Evolutionary conservation across 345 rosid species (phyloP).

Genomic region (Schrenkiella parvula): DNA sequence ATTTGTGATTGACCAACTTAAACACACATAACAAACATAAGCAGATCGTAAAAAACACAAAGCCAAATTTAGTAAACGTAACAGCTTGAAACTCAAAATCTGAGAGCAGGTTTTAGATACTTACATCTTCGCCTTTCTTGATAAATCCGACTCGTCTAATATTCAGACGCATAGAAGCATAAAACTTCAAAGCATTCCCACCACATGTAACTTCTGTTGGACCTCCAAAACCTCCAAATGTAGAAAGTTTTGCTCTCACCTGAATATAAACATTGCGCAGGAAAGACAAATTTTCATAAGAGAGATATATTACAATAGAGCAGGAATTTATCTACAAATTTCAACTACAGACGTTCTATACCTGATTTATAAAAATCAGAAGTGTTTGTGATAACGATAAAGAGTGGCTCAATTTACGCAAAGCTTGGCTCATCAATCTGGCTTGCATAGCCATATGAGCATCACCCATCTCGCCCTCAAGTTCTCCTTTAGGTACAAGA

Average conservation of each 20-base stretch:
- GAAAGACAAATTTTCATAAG: neutral
- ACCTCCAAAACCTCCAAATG: constrained; percentile 92
- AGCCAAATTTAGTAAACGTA: neutral
- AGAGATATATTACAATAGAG: neutral
- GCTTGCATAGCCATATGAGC: constrained; percentile 99
- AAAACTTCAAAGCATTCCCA: constrained; percentile 96
- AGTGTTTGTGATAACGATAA: constrained; percentile 77
- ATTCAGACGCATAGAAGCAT: constrained; percentile 90
- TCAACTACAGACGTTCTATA: constrained; percentile 2
- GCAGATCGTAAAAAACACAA: neutral
- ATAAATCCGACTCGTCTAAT: constrained; percentile 61
- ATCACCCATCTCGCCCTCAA: constrained; percentile 99
- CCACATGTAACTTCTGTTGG: constrained; percentile 98
- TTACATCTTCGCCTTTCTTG: constrained; percentile 95
- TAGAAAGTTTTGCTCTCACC: constrained; percentile 88
- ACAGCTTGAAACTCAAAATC: neutral
- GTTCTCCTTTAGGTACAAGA: constrained; percentile 98
- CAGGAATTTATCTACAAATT: neutral
- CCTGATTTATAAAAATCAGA: constrained; percentile 84
- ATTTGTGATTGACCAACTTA: neutral
- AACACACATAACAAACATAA: neutral
- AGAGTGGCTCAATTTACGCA: constrained; percentile 93
- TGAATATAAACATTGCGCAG: constrained; percentile 9
- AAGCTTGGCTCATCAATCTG: constrained; percentile 98
- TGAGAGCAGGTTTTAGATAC: neutral